Evolutionary conservation across 495 filamentous ascomycete species (phyloP).

Genomic region (Penicillium simplicissimum): DNA sequence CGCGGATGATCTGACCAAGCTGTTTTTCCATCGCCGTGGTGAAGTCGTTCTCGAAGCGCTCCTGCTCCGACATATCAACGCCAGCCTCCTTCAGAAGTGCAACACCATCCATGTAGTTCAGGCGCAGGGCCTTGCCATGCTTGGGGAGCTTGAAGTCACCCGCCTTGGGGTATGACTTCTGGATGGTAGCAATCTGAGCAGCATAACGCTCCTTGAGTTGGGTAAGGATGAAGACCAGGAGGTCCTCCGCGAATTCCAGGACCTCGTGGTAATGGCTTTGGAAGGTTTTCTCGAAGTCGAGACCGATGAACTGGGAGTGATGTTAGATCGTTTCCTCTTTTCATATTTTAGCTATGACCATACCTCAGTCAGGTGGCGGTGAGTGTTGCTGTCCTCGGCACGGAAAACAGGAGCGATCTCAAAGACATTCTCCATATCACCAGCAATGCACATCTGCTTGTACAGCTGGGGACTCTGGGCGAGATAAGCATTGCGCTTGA

Average conservation of each 20-base stretch:
- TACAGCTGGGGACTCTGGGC: constrained; percentile 95
- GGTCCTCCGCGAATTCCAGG: constrained; percentile 72
- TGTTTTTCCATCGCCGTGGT: constrained; percentile 84
- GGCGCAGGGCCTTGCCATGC: constrained; percentile 73
- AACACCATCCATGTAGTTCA: constrained; percentile 86
- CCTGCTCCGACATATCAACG: constrained; percentile 71
- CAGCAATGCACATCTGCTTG: constrained; percentile 95
- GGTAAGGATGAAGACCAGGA: constrained; percentile 86
- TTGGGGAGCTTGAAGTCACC: constrained; percentile 59
- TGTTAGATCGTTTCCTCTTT: constrained; percentile 42
- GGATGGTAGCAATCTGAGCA: constrained; percentile 66
- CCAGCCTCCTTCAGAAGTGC: constrained; percentile 77
- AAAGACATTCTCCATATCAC: constrained; percentile 86
- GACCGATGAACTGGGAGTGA: constrained; percentile 70
- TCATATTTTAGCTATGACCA: constrained; percentile 3
- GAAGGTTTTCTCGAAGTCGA: constrained; percentile 98
- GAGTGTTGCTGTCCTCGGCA: constrained; percentile 95
- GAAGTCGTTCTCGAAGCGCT: constrained; percentile 69
- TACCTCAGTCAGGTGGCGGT: constrained; percentile 90
- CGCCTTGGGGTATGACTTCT: constrained; percentile 57
- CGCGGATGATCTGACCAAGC: constrained; percentile 78
- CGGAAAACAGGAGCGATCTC: constrained; percentile 91
- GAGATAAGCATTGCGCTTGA: constrained; percentile 79
- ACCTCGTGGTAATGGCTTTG: constrained; percentile 87
- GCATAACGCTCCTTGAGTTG: constrained; percentile 68